phyloP scores from a whole-genome alignment of 1,284 basidiomycete genomes.

The Peniophora sp. region DNA sequence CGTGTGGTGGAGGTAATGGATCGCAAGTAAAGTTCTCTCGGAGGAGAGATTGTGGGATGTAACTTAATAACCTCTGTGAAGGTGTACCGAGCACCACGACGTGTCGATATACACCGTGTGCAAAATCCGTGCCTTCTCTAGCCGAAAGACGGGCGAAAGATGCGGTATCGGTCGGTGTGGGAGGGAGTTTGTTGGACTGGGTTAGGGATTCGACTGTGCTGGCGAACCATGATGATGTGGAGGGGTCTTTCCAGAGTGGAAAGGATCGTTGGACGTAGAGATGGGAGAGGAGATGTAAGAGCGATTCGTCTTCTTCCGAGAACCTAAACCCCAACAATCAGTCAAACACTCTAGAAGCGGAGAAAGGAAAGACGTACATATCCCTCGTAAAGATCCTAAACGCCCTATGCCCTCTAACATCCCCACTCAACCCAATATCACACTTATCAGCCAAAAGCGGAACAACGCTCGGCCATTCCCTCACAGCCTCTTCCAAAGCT shows the following conservation, averaged over 20 bases:
- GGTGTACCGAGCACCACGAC: constrained; percentile 62
- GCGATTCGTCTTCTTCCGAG: constrained; percentile 28
- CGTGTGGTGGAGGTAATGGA: constrained; percentile 65
- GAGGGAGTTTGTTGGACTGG: constrained; percentile 24
- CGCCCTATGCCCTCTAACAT: constrained; percentile 51
- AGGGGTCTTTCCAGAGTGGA: constrained; percentile 74
- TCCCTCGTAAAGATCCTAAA: constrained; percentile 66
- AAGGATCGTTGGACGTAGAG: constrained; percentile 76
- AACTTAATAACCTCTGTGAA: constrained; percentile 55
- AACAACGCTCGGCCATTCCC: constrained; percentile 73
- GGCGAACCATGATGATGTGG: constrained; percentile 63
- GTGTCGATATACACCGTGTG: constrained; percentile 64
- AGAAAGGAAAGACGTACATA: constrained; percentile 31
- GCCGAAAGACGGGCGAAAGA: constrained; percentile 31
- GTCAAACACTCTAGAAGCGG: too few species aligned
- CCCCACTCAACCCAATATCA: constrained; percentile 55
- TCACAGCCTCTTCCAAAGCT: constrained; percentile 66
- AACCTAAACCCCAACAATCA: constrained; percentile 6
- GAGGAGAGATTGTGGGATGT: constrained; percentile 55
- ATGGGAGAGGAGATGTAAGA: constrained; percentile 70
- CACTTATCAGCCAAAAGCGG: constrained; percentile 79
- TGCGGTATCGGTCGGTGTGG: constrained; percentile 23
- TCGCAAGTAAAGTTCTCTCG: constrained; percentile 64
- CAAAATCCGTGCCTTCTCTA: constrained; percentile 35
- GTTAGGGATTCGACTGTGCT: constrained; percentile 38